Evolutionary conservation across 495 filamentous ascomycete genomes (phyloP), one percentile per base, ranked within the genome.

Genomic region (Usnea hakonensis): DNA sequence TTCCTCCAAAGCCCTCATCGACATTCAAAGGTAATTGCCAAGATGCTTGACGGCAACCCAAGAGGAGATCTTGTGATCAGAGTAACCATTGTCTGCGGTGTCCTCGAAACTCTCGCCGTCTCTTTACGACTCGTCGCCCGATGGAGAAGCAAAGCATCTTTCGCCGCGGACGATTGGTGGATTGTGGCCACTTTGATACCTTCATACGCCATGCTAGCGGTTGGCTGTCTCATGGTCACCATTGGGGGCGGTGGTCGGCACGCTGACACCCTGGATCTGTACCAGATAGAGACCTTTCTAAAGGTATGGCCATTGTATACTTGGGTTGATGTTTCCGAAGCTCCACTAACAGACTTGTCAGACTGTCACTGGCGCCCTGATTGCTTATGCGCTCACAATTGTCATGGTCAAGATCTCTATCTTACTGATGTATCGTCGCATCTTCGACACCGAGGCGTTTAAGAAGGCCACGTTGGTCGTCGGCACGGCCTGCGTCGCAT

Each of bases 361-460:
- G 72, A 73, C 64, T 33, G 71, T 73, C 60, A 72, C 64, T 57
- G 55, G 70, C 52, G 72, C 72, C 44, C 68, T 74, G 41, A 69
- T 76, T 52, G 59, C 71, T 19, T 76, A 76, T 65, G 70, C 71
- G 40, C 60, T 69, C 30, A 67, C 73, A 26, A 65, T 76, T 35
- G 48, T 68, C 38, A 67, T 74, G 55, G 71, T 70, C 46, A 73
- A 73, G 50, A 64, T 73, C 7, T 70, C 71, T 23, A 73, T 76
- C 65, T 59, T 74, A 9, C 57, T 70, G 9, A 67, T 74, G 65
- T 76, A 76, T 61, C 70, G 73, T 46, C 70, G 72, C 1, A 65
- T 76, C 35, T 76, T 76, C 56, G 71, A 70, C 9, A 67, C 64
- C 17, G 62, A 58, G 26, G 41, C 50, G 46, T 74, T 76, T 65